A percentile compares a stretch with the other conserved stretches of the same genome.
These are phyloP conservation scores for Kalaharituber pfeilii DNA, from an alignment of 2,329 filamentous ascomycete species.

Conservation along the genomic window DNA sequence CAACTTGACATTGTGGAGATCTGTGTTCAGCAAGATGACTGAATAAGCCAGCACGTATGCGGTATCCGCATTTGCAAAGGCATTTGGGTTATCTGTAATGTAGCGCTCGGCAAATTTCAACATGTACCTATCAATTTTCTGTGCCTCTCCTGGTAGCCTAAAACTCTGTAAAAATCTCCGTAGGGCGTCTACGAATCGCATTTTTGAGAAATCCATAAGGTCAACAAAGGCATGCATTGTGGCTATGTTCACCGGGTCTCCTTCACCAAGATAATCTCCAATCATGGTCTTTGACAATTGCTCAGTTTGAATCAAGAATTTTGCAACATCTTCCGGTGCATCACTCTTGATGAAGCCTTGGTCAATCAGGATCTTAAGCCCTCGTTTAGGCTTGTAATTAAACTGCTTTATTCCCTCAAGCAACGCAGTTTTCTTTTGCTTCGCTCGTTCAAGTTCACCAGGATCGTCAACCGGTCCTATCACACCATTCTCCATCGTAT, in stretches of 20 bases:
- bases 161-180: conserved; percentile 88
- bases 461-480: conserved; percentile 58
- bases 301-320: conserved; percentile 55
- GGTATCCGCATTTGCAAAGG: conserved; percentile 94
- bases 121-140: conserved; percentile 99
- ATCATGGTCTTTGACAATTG: conserved; percentile 79
- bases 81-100: conserved; percentile 84
- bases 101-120: conserved; percentile 96
- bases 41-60: conserved; percentile 93
- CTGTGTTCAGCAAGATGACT: conserved; percentile 90
- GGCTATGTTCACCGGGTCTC: conserved; percentile 79
- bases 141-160: conserved; percentile 82
- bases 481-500: conserved; percentile 13
- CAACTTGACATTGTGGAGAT: conserved; percentile 81
- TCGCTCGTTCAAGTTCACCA: conserved; percentile 82
- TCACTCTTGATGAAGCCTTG: conserved; percentile 77
- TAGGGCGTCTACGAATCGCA: conserved; percentile 79
- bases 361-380: conserved; percentile 64
- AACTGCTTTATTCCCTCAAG: conserved; percentile 79
- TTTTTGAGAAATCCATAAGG: conserved; percentile 79
- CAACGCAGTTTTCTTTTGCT: conserved; percentile 81
- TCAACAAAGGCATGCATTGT: conserved; percentile 99
- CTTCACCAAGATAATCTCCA: conserved; percentile 87
- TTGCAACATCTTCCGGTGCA: conserved; percentile 62
- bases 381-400: conserved; percentile 95